Base-by-base conservation (phyloP, 768 basidiomycete genomes). In the Lepiota brunneoincarnata region DNA sequence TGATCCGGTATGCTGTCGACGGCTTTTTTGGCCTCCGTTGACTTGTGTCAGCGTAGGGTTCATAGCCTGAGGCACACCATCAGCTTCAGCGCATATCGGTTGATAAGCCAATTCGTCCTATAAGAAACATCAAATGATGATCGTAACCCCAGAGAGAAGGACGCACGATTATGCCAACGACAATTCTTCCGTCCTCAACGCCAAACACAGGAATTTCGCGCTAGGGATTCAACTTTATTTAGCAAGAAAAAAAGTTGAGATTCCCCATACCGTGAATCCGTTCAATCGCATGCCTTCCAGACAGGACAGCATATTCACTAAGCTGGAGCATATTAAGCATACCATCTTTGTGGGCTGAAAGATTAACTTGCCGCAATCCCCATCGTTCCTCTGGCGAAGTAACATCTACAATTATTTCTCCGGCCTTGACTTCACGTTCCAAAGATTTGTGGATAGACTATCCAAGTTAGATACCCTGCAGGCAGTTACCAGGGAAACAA, bases 201-300 rank as follows among this genome's bases (percentile, higher is more conserved):
- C 89, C 89, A 58, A 93, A 90, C 2, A 95, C 86, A 3, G 90
- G 91, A 49, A 94, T 75, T 69, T 96, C 93, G 6, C 93, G 83
- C 87, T 92, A 53, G 36, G 38, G 18, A 31, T 31, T 31, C 31
- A 37, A 4, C n/a, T 49, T 34, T 18, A 54, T 26, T 21, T 7
- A 20, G 46, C 44, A 17, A 37, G 35, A 21, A 15, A 12, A 42
- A 26, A 12, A n/a, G 6, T 24, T 23, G 2, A 15, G n/a, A 48
- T 17, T 50, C 21, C 17, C 49, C 67, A 62, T 63, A 88, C 88
- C 53, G 80, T 83, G 52, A 74, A 70, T 1, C 83, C 82, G 18
- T 72, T 57, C 2, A 63, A 49, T 28, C 70, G 37, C 3, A 94
- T 70, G 9, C 78, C 76, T 45, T 76, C 71, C n/a, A 95, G 61